These are phyloP conservation scores for Madurella fahalii DNA, from an alignment of 2,329 filamentous ascomycete genomes.

Conservation along the genomic window DNA sequence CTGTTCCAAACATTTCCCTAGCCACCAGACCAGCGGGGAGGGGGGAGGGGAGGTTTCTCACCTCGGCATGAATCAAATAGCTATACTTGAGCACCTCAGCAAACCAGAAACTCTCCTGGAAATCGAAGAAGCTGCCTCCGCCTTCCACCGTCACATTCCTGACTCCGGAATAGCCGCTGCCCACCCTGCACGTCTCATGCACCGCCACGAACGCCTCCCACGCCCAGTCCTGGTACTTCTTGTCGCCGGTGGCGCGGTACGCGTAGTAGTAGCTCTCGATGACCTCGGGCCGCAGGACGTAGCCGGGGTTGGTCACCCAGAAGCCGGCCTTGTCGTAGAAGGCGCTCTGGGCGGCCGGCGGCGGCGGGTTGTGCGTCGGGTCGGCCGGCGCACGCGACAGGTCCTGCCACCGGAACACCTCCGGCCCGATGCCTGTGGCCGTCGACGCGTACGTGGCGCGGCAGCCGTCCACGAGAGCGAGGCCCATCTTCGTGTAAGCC, in stretches of 20 bases:
- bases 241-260: slow-evolving; percentile 71
- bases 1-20: neutral
- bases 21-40: too few species aligned
- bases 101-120: slow-evolving; percentile 85
- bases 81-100: slow-evolving; percentile 84
- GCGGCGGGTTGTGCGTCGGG: slow-evolving; percentile 37
- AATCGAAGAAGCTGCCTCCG: slow-evolving; percentile 61
- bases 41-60: slow-evolving; percentile 14
- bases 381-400: slow-evolving; percentile 30
- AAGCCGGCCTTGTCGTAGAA: slow-evolving; percentile 69
- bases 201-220: slow-evolving; percentile 74
- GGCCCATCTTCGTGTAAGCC: slow-evolving; percentile 69
- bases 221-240: slow-evolving; percentile 76
- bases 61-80: slow-evolving; percentile 63
- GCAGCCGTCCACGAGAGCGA: slow-evolving; percentile 68
- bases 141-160: slow-evolving; percentile 58
- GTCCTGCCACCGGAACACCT: slow-evolving; percentile 62
- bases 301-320: slow-evolving; percentile 59
- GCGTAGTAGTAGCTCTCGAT: slow-evolving; percentile 85
- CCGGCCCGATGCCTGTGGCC: slow-evolving; percentile 71
- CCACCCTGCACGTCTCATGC: slow-evolving; percentile 57
- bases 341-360: slow-evolving; percentile 42
- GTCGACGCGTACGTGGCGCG: slow-evolving; percentile 68
- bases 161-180: slow-evolving; percentile 64
- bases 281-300: slow-evolving; percentile 74